Conservation (phyloP, 768 basidiomycete genomes). For the Hericium alpestre region DNA sequence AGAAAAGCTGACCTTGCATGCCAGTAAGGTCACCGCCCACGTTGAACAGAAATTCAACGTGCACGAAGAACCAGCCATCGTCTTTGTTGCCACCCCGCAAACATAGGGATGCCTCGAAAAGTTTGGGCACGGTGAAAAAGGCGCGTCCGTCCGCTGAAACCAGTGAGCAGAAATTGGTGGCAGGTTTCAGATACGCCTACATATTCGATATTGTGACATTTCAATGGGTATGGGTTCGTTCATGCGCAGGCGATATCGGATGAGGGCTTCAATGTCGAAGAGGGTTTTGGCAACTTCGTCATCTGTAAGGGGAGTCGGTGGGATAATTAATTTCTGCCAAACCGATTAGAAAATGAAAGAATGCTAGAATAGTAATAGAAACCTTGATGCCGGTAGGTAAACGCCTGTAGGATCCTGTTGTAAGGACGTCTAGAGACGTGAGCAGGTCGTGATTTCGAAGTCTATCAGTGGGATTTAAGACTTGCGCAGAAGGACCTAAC, state of each 20-base stretch:
- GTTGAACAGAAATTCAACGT: constrained; percentile 63
- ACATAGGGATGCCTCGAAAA: constrained; percentile 68
- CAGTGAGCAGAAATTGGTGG: constrained; percentile 7
- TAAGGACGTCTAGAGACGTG: constrained; percentile 83
- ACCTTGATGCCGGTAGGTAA: constrained; percentile 80
- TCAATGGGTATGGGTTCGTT: constrained; percentile 74
- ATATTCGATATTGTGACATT: constrained; percentile 62
- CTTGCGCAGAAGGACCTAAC: background rate
- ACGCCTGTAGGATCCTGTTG: constrained; percentile 75
- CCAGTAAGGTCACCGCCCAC: constrained; percentile 67
- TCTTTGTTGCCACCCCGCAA: constrained; percentile 56
- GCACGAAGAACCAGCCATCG: constrained; percentile 82
- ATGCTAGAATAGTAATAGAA: background rate
- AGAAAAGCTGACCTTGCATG: constrained; percentile 43
- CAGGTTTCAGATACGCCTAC: constrained; percentile 27
- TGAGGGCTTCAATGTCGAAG: constrained; percentile 61
- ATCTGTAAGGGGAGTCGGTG: constrained; percentile 57
- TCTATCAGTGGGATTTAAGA: constrained; percentile 26
- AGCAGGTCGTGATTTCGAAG: constrained; percentile 89
- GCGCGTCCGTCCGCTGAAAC: constrained; percentile 64
- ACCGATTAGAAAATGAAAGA: background rate
- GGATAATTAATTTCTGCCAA: constrained; percentile 57
- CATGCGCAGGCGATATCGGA: constrained; percentile 71
- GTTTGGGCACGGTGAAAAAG: constrained; percentile 58
- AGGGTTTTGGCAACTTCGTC: constrained; percentile 55